A percentile compares a stretch with the other conserved stretches of the same genome.
These are phyloP conservation scores for Claviceps fusiformis DNA, from an alignment of 2,329 filamentous ascomycete genomes.

Conservation along the genomic window DNA sequence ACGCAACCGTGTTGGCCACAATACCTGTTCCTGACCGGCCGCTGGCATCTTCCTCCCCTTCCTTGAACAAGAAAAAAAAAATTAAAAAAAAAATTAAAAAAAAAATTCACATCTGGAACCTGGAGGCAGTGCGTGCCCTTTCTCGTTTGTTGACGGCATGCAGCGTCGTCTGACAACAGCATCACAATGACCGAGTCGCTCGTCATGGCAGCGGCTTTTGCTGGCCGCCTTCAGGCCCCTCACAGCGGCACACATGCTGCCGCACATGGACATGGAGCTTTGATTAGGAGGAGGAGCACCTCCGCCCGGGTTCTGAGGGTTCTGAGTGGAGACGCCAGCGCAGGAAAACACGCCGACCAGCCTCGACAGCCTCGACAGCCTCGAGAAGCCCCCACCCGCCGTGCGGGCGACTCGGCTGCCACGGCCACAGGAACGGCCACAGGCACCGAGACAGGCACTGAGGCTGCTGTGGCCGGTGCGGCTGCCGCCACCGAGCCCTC, in stretches of 20 bases:
- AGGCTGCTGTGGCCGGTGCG: background rate
- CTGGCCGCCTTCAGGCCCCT: background rate
- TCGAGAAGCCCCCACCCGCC: background rate
- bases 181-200: slow-evolving; percentile 15
- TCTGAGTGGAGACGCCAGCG: background rate
- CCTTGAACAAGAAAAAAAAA: background rate
- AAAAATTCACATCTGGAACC: background rate
- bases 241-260: background rate
- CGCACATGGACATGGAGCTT: background rate
- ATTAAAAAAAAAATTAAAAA: too few relatives aligned
- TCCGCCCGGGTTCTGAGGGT: background rate
- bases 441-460: background rate
- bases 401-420: background rate
- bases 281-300: background rate
- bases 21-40: too few relatives aligned
- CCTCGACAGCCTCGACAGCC: too few relatives aligned
- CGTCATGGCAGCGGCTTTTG: slow-evolving; percentile 14
- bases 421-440: background rate
- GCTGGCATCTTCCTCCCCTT: too few relatives aligned
- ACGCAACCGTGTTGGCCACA: too few relatives aligned
- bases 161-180: background rate
- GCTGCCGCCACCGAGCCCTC: background rate
- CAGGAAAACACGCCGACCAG: background rate
- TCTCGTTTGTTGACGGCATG: background rate
- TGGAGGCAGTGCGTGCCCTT: background rate